These are phyloP conservation scores for Neurospora sp. DNA, from an alignment of 495 filamentous ascomycete genomes.

Conservation along the genomic window DNA sequence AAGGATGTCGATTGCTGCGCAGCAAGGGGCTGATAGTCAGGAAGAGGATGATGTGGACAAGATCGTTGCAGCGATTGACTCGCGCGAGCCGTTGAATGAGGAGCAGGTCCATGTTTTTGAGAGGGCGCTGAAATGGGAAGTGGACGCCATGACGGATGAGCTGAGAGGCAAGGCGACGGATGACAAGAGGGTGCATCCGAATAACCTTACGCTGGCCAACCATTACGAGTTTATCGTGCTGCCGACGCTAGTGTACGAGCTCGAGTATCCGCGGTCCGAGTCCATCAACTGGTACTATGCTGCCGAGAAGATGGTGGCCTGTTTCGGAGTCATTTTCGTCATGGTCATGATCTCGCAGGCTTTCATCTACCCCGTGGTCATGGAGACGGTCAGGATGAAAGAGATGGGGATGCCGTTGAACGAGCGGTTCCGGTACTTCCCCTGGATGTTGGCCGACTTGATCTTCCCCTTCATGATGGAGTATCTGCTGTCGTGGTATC, in stretches of 20 bases:
- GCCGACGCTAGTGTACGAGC: constrained; percentile 67
- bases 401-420: constrained; percentile 46
- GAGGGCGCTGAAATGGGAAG: constrained; percentile 49
- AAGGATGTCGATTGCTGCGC: constrained; percentile 25
- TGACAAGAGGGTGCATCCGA: constrained; percentile 43
- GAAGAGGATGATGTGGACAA: constrained; percentile 36
- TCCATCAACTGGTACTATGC: constrained; percentile 62
- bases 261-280: constrained; percentile 62
- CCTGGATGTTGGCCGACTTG: constrained; percentile 57
- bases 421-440: constrained; percentile 53
- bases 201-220: constrained; percentile 55
- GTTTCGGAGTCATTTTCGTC: constrained; percentile 56
- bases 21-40: constrained; percentile 1
- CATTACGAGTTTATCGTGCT: constrained; percentile 62
- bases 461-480: constrained; percentile 70
- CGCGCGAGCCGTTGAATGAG: constrained; percentile 43
- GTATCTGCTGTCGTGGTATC: constrained; percentile 59
- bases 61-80: constrained; percentile 46
- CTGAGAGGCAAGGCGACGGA: constrained; percentile 46
- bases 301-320: constrained; percentile 55
- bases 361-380: constrained; percentile 55
- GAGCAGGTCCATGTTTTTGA: constrained; percentile 51
- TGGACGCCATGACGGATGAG: constrained; percentile 50
- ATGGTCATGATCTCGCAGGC: constrained; percentile 50
- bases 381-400: constrained; percentile 54